Evolutionary conservation across 148 eudicot genomes (phyloP), one percentile per base, ranked within the genome.

Genomic region (Euryodendron excelsum): DNA sequence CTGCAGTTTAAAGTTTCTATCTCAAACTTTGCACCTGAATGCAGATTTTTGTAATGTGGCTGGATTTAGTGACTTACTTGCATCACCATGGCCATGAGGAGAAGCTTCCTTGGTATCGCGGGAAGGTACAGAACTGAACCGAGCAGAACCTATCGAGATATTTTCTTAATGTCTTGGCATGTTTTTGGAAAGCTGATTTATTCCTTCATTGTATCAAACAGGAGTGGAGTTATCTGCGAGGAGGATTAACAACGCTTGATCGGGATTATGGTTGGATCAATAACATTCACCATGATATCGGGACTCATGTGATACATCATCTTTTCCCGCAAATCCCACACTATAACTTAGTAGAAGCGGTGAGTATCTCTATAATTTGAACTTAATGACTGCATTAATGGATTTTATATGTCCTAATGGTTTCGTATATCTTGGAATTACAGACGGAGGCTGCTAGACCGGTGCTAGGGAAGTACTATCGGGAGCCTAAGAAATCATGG

Each of bases 371-470:
- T 21, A 23, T 60, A n/a, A 37, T 9, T 18, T 1, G 44, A 69
- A 9, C 53, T 20, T 18, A 50, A 28, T 18, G 13, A 13, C 73
- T 11, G 55, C 13, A 27, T 45, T 56, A 25, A 15, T 15, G 14
- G 53, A 27, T 74, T 14, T 25, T 23, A 25, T 55, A 20, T 21
- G 2, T n/a, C 14, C 0, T 17, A 69, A 47, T 82, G 31, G 27
- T 56, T 75, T 39, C 64, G 31, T 36, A 11, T 34, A n/a, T 39
- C 28, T 37, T 37, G 25, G 21, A 55, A 52, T 64, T 56, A n/a
- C 76, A 87, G 89, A 87, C 89, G 0, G 82, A 87, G 65, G 87
- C 87, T 55, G 85, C 84, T 6, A 87, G 84, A 72, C 89, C 89
- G 0, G 85, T 87, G 73, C 73, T 87, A 0, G 89, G 89, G 23